Evolutionary conservation across 345 rosid genomes (phyloP).

Genomic region (Kandelia obovata): DNA sequence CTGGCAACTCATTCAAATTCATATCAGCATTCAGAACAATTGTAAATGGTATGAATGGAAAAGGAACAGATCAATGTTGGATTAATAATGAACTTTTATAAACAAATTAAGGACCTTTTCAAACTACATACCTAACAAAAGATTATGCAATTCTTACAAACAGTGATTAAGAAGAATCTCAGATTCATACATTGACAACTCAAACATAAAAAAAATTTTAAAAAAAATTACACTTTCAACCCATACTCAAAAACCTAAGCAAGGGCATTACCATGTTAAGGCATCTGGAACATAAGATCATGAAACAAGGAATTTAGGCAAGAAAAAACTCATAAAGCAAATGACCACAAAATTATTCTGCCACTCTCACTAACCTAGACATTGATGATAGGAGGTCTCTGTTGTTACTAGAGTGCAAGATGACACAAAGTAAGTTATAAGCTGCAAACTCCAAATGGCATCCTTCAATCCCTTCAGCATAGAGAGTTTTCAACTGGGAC

Average conservation of each 20-base stretch:
- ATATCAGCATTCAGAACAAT: conserved; percentile 13
- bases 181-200: not conserved
- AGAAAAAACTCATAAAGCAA: not conserved
- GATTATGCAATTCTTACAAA: not conserved
- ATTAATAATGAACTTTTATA: not conserved
- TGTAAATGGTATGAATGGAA: not conserved
- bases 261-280: not conserved
- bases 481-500: conserved; percentile 86
- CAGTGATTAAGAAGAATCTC: not conserved
- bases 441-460: conserved; percentile 92
- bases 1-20: conserved; percentile 36
- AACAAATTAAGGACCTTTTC: not conserved
- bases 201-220: not conserved
- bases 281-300: not conserved
- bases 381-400: conserved; percentile 82
- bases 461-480: conserved; percentile 91
- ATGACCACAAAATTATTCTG: not conserved
- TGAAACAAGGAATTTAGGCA: not conserved
- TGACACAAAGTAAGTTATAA: conserved; percentile 76
- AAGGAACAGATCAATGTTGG: not conserved
- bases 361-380: conserved; percentile 63
- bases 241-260: not conserved
- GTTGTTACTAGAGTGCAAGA: conserved; percentile 80
- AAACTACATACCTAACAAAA: not conserved
- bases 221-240: not conserved